phyloP scores from a whole-genome alignment of 164 flowering plant genomes.

The Vitis rupestris region DNA sequence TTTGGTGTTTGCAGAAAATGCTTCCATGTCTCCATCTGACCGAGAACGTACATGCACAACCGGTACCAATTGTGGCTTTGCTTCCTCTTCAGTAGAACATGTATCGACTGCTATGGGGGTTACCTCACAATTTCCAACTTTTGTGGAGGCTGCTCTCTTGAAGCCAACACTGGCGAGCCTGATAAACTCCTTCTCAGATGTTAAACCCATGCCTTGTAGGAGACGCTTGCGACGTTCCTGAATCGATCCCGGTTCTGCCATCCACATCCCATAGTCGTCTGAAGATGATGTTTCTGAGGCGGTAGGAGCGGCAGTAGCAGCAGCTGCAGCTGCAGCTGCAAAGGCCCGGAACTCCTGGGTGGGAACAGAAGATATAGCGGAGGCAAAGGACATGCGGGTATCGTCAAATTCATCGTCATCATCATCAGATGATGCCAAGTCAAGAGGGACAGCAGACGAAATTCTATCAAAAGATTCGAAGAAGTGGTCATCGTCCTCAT shows the following conservation, averaged over 20 bases:
- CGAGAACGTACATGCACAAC: conserved; percentile 48
- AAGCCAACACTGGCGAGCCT: conserved; percentile 26
- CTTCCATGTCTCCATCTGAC: conserved; percentile 58
- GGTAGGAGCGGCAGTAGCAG: conserved; percentile 16
- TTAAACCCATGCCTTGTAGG: conserved; percentile 74
- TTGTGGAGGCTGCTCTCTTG: conserved; percentile 19
- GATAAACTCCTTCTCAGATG: conserved; percentile 35
- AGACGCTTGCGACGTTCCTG: conserved; percentile 69
- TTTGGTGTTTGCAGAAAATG: conserved; percentile 24
- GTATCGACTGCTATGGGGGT: conserved; percentile 9
- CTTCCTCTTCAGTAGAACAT: not conserved
- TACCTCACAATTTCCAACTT: conserved; percentile 5
- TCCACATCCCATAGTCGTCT: conserved; percentile 68
- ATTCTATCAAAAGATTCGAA: conserved; percentile 62
- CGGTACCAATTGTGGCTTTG: conserved; percentile 19
- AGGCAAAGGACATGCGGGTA: conserved; percentile 63
- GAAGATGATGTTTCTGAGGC: conserved; percentile 12
- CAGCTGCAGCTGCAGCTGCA: not conserved
- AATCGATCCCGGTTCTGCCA: conserved; percentile 70
- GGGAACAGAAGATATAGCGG: conserved; percentile 42
- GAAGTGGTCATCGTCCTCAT: conserved; percentile 63
- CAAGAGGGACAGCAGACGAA: conserved; percentile 46
- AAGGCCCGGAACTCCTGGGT: not conserved
- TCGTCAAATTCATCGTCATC: conserved; percentile 67
- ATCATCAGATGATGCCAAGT: conserved; percentile 50